Base-by-base conservation (phyloP, 805 yeast genomes). In the Nakazawaea holstii region DNA sequence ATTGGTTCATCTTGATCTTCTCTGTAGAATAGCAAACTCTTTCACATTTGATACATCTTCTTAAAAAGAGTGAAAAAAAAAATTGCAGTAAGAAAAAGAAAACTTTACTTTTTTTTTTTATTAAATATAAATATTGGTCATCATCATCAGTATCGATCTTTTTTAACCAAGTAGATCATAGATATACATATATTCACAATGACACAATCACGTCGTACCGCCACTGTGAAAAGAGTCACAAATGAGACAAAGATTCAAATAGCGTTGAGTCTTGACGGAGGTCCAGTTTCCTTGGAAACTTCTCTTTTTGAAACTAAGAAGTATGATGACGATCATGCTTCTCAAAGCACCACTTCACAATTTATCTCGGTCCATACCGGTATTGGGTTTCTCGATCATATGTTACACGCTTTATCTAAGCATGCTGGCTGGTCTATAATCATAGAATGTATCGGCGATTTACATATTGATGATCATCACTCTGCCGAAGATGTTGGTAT, bases 391-490 rank as follows among this genome's bases (percentile, higher is more conserved):
- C 69, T 92, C 49, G 98, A 94, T 69, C 99, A 94, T 66, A 94
- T 94, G 99, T 72, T 94, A 41, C 97, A 92, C 59, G 99, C 99
- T 0, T 72, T 94, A 57, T 97, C 98, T 35, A 94, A 94, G 61
- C 99, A 94, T 66, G 74, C 95, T 1, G 98, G 98, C 14, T 94
- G 98, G 99, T 87, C 96, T 10, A 62, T 94, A 49, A 72, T 87
- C 31, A 77, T 94, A 15, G 95, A 86, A 61, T 92, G 98, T 66
- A 77, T 84, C 49, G 99, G 99, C 39, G 99, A 94, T 64, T 70
- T 90, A 56, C 95, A 90, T 65, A 91, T 94, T 46, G 99, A 94
- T 65, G 99, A 94, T 67, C 99, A 94, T 65, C 99, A 94, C 67
- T 82, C 96, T 1, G 85, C 96, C 4, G 99, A 94, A 66, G 99